Base-by-base conservation (phyloP, 345 rosid species). In the Psidium guajava region DNA sequence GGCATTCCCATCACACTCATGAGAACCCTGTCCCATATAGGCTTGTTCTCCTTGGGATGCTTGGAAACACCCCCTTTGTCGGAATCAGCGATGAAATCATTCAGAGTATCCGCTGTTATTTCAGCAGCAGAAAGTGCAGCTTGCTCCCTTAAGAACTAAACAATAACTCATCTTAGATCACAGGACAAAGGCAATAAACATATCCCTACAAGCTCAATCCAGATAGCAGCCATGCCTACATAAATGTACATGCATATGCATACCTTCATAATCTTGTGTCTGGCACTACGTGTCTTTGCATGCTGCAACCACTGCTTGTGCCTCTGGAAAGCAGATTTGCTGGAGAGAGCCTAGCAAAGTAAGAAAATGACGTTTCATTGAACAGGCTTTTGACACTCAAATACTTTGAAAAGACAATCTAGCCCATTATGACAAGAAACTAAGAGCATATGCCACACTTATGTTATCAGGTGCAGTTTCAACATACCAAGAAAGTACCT, bases 261-360 rank as follows among this genome's bases (percentile, higher is more conserved):
- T 92, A 95, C 99, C 86, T 94, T 96, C 98, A 94, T 93, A 56
- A 96, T 96, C 91, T 96, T 95, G 91, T 96, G 98, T 83, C 98
- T 94, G 88, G 99, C 99, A 90, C 98, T 92, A 59, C 92, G 95
- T 86, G 99, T 96, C 92, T 92, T 97, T 86, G 99, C 98, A 92
- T 94, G 97, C 86, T 90, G 94, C 91, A 97, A 89, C 98, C 97
- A 97, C 85, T 93, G 95, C 88, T 93, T 94, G 86, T 95, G 98
- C 91, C 95, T 93, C 84, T 95, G 95, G 88, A 93, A 95, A 87
- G 98, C 95, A 86, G 97, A 94, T 88, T 95, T 95, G 90, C 98
- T 95, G 85, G 98, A 95, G 83, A 93, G 97, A n/a, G 94, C 96
- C 99, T 95, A 94, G 49, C 22, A 88, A 80, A 84, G 83, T 82